These are phyloP conservation scores for Sparassis latifolia DNA, from an alignment of 1,284 basidiomycete species.

Conservation along the genomic window DNA sequence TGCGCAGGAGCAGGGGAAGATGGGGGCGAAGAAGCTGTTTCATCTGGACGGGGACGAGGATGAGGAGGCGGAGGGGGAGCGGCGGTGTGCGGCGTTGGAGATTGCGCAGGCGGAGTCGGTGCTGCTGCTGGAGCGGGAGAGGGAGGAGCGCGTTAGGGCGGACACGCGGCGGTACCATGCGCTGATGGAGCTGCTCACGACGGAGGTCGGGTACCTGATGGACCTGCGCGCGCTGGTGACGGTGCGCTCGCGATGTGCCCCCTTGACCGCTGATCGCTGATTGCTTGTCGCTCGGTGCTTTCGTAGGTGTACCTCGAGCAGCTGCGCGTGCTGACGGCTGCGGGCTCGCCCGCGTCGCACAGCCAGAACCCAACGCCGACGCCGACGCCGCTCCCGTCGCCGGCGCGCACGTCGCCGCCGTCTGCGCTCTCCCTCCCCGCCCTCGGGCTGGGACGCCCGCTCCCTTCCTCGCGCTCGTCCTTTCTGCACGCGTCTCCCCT, in stretches of 20 bases:
- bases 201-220: conserved; percentile 75
- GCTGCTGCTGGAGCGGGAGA: conserved; percentile 8
- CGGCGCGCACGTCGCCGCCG: conserved; percentile 13
- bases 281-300: neutral
- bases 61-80: conserved; percentile 9
- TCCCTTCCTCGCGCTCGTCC: conserved; percentile 18
- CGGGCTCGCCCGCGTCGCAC: conserved; percentile 9
- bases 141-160: conserved; percentile 9
- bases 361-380: neutral
- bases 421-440: conserved; percentile 21
- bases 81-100: neutral
- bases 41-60: conserved; percentile 18
- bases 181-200: conserved; percentile 74
- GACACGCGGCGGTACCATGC: conserved; percentile 47
- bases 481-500: conserved; percentile 12
- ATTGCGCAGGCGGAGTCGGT: neutral
- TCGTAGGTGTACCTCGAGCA: conserved; percentile 30
- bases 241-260: conserved; percentile 33
- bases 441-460: conserved; percentile 12
- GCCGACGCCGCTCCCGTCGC: conserved; percentile 7
- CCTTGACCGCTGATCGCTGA: neutral
- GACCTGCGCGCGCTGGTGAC: conserved; percentile 73
- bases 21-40: conserved; percentile 15
- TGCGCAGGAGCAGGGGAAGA: neutral
- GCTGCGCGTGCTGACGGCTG: conserved; percentile 19